Base-by-base conservation (phyloP, 2,329 filamentous ascomycete genomes). In the Exophiala dermatitidis region DNA sequence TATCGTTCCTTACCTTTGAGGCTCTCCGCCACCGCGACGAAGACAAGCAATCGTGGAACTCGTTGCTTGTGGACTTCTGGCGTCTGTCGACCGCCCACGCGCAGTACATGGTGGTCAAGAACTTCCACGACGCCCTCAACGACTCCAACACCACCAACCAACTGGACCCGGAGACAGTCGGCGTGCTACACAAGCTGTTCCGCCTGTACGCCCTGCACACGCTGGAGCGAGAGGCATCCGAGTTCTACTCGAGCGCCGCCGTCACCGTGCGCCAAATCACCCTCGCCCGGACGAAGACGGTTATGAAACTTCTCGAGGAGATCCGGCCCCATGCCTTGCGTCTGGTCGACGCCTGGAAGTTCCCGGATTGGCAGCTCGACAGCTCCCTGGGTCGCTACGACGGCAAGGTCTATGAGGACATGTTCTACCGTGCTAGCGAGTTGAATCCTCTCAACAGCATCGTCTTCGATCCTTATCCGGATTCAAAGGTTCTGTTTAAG, bases 331-430 rank as follows among this genome's bases (percentile, higher is more conserved):
- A 90, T 65, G 84, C 86, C 0, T 76, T 90, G 9, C 70, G 80
- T 7, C 71, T 90, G 7, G 85, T 88, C 0, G 86, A 90, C 63
- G 74, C 83, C 0, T 90, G 86, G 86, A 79, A 80, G 56, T 87
- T 90, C 69, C 82, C 85, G 1, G 86, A 90, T 66, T 90, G 84
- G 84, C 83, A 87, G 62, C 76, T 90, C 1, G 85, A 90, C 66
- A 84, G 79, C 62, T 82, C 80, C 53, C 68, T 90, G 37, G 86
- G 86, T 1, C 74, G 85, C 1, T 79, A 78, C 41, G 86, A 90
- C 56, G 86, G 86, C 19, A 83, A 85, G 63, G 86, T 89, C 1
- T 90, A 90, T 62, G 83, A 87, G 67, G 86, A 89, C 62, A 76
- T 90, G 73, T 90, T 89, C 71, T 74, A 82, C 63, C 73, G 86